Conservation (phyloP, 371 early-diverging fungal genomes). For the Dichotomocladium elegans region DNA sequence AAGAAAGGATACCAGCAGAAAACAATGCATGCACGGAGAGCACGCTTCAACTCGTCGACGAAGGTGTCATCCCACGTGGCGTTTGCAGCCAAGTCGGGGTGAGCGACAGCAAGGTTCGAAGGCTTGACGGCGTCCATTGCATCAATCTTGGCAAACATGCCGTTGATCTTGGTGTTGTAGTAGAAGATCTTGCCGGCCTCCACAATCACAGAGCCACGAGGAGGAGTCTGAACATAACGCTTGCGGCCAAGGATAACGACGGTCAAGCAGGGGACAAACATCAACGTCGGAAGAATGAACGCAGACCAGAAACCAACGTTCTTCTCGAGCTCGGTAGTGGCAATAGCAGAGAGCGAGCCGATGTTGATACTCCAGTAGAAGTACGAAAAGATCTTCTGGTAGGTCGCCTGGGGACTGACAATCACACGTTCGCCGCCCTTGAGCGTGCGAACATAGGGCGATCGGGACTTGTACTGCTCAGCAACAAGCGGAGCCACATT, state of each 20-base stretch:
- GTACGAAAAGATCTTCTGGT: constrained; percentile 40
- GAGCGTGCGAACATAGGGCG: constrained; percentile 24
- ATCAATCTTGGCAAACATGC: constrained; percentile 19
- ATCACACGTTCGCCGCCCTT: constrained; percentile 37
- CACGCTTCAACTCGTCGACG: constrained; percentile 65
- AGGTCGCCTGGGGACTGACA: constrained; percentile 45
- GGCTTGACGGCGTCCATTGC: constrained; percentile 38
- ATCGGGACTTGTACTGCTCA: constrained; percentile 37
- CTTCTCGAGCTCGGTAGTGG: constrained; percentile 55
- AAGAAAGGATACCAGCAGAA: constrained; percentile 73
- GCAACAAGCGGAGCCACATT: constrained; percentile 48
- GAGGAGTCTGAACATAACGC: constrained; percentile 54
- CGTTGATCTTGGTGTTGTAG: constrained; percentile 22
- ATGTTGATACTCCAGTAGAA: constrained; percentile 85
- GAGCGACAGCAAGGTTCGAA: constrained; percentile 18
- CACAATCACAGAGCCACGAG: constrained; percentile 51
- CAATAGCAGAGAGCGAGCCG: constrained; percentile 65
- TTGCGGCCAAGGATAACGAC: constrained; percentile 56
- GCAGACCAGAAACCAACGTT: constrained; percentile 65
- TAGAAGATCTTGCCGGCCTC: constrained; percentile 22
- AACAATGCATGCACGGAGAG: constrained; percentile 66
- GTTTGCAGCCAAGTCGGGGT: constrained; percentile 28
- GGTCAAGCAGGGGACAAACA: constrained; percentile 59
- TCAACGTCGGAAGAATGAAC: constrained; percentile 62
- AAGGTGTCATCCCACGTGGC: constrained; percentile 69